Evolutionary conservation across 805 yeast genomes (phyloP).

Genomic region (Lachancea sp.): DNA sequence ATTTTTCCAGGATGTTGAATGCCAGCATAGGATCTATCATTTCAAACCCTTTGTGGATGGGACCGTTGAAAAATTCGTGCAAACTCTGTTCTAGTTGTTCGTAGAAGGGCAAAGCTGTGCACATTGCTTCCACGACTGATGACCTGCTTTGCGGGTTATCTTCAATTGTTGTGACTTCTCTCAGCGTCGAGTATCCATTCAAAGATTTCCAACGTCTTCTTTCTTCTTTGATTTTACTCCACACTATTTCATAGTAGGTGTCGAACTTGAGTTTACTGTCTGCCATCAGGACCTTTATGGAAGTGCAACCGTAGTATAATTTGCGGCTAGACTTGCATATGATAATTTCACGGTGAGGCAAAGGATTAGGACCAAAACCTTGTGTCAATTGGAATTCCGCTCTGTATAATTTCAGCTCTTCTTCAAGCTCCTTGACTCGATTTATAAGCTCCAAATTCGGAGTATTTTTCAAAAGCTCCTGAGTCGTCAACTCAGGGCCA

Average conservation of each 20-base stretch:
- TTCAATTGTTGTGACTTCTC: conserved; percentile 18
- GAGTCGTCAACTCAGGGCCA: conserved; percentile 17
- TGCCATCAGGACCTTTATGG: conserved; percentile 17
- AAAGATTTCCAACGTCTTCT: conserved; percentile 20
- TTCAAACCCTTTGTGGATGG: conserved; percentile 6
- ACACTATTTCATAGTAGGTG: conserved; percentile 17
- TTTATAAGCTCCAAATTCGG: conserved; percentile 23
- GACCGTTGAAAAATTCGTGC: conserved; percentile 8
- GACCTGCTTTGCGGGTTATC: neutral
- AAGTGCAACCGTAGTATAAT: conserved; percentile 29
- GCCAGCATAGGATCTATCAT: conserved; percentile 9
- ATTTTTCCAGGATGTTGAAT: conserved; percentile 3
- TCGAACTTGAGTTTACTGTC: conserved; percentile 15
- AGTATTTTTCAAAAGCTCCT: conserved; percentile 18
- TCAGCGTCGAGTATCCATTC: conserved; percentile 13
- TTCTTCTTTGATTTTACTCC: conserved; percentile 24
- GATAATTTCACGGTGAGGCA: neutral
- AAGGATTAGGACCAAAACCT: conserved; percentile 3
- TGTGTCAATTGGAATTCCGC: neutral
- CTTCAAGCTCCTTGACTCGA: conserved; percentile 18
- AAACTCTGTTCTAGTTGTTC: conserved; percentile 7
- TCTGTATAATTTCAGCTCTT: conserved; percentile 4
- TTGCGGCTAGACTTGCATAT: conserved; percentile 19
- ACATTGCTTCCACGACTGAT: conserved; percentile 10
- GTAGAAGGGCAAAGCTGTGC: conserved; percentile 10